phyloP scores from a whole-genome alignment of 176 grass and related monocot species.

The Eleusine indica region DNA sequence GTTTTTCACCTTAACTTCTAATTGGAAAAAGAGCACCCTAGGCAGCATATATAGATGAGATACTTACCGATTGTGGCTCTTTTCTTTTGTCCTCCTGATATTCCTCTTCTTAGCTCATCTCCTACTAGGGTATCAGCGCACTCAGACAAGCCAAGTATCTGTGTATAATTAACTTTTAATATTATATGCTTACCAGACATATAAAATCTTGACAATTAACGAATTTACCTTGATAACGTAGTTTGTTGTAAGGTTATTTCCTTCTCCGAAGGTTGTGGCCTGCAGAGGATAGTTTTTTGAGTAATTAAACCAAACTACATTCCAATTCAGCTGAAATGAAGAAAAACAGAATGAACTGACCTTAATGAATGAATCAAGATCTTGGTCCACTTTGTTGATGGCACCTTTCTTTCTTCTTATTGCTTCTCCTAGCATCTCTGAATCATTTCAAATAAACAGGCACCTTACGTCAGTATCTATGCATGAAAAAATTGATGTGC shows the following conservation, averaged over 20 bases:
- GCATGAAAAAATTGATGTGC: conserved; percentile 5
- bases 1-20: background rate
- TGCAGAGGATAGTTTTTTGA: conserved; percentile 33
- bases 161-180: conserved; percentile 36
- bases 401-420: conserved; percentile 63
- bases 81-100: conserved; percentile 99
- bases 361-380: conserved; percentile 81
- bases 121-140: conserved; percentile 90
- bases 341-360: conserved; percentile 30
- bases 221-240: conserved; percentile 79
- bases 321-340: background rate
- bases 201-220: conserved; percentile 19
- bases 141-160: conserved; percentile 86
- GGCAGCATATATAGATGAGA: background rate
- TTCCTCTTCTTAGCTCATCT: conserved; percentile 90
- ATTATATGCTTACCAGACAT: conserved; percentile 23
- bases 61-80: conserved; percentile 79
- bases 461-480: conserved; percentile 30
- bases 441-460: conserved; percentile 38
- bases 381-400: conserved; percentile 79
- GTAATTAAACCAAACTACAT: conserved; percentile 34
- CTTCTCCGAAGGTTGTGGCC: conserved; percentile 81
- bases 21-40: conserved; percentile 10
- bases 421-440: conserved; percentile 86
- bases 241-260: conserved; percentile 81